Base-by-base conservation (phyloP, 495 filamentous ascomycete genomes). In the Beverwykella pulmonaria region DNA sequence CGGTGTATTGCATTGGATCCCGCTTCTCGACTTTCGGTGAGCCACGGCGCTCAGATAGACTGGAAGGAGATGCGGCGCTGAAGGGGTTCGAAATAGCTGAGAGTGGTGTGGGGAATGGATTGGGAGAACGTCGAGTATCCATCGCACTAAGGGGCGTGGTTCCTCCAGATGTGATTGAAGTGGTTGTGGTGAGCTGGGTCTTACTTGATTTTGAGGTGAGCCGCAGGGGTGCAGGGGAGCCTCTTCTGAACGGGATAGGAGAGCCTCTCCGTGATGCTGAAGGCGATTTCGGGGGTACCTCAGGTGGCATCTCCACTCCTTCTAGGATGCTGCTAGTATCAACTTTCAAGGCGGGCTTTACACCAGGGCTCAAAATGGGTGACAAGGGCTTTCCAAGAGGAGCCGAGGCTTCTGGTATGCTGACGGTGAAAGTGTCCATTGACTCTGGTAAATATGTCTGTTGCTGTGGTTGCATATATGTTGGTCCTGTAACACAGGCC, bases 241-340 rank as follows among this genome's bases (percentile, higher is more conserved):
- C 61, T 47, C 67, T 68, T 26, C 71, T 34, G 6, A 54, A 52
- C 30, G 67, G 59, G 22, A 50, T 48, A 29, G 55, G 65, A 8
- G 71, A 74, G 30, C 69, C 62, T 46, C 68, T 68, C 23, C 71
- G 65, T 47, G 68, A 63, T 15, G 56, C 2, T 1, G 39, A 49
- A 23, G 75, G 75, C 4, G 77, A 80, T 63, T 82, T 82, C 25
- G 80, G 80, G 39, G 80, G 80, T 23, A 82, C 80, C 57, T 74
- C 71, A 20, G 80, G 80, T 34, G 79, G 80, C 20, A 81, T 74
- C 48, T 76, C 75, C 9, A 77, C 73, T 23, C 61, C 79, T 76
- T 44, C 75, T 71, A 53, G 74, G 71, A 41, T 75, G 67, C 1
- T 78, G 77, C 20, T 59, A 63, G 77, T 53, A 69, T 79, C 48